Conservation (phyloP, 2,329 filamentous ascomycete genomes). For the Lachnellula occidentalis region DNA sequence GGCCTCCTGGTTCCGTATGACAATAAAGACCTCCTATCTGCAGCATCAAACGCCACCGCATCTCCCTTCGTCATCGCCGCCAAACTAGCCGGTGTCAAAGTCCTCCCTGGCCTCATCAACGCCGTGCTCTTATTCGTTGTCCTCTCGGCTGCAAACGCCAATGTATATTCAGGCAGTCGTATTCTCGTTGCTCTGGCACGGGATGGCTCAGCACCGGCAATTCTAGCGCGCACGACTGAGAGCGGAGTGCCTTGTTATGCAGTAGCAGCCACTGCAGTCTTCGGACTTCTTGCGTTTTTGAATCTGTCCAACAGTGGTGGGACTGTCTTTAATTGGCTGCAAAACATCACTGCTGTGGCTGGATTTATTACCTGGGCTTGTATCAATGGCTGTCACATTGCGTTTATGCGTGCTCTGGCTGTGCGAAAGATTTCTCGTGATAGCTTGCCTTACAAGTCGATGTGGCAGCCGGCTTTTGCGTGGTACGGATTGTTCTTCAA, state of each 20-base stretch:
- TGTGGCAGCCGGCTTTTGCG: slow-evolving; percentile 58
- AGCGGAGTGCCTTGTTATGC: slow-evolving; percentile 58
- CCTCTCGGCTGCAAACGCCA: slow-evolving; percentile 72
- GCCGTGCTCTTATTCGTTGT: slow-evolving; percentile 73
- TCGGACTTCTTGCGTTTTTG: slow-evolving; percentile 62
- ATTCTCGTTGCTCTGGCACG: slow-evolving; percentile 62
- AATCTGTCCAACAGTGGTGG: slow-evolving; percentile 55
- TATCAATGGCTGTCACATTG: slow-evolving; percentile 59
- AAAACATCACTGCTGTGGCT: slow-evolving; percentile 64
- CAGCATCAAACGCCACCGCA: slow-evolving; percentile 50
- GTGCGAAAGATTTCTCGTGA: slow-evolving; percentile 52
- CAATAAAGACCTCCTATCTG: slow-evolving; percentile 47
- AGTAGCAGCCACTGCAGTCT: slow-evolving; percentile 49
- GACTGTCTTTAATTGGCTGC: slow-evolving; percentile 65
- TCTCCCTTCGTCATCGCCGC: slow-evolving; percentile 59
- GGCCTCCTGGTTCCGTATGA: slow-evolving; percentile 64
- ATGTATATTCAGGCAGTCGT: slow-evolving; percentile 67
- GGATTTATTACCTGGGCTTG: slow-evolving; percentile 67
- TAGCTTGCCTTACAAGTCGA: slow-evolving; percentile 54
- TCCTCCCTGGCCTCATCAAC: slow-evolving; percentile 68
- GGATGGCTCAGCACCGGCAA: slow-evolving; percentile 55
- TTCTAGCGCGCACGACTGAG: slow-evolving; percentile 55
- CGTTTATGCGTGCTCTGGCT: slow-evolving; percentile 56
- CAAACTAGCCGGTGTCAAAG: slow-evolving; percentile 55
- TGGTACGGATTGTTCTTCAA: slow-evolving; percentile 64